Percentiles rank a stretch among this genome's conserved stretches.
phyloP scores from a whole-genome alignment of 2,329 filamentous ascomycete species.

The Nothophaeocryptopus gaeumannii region DNA sequence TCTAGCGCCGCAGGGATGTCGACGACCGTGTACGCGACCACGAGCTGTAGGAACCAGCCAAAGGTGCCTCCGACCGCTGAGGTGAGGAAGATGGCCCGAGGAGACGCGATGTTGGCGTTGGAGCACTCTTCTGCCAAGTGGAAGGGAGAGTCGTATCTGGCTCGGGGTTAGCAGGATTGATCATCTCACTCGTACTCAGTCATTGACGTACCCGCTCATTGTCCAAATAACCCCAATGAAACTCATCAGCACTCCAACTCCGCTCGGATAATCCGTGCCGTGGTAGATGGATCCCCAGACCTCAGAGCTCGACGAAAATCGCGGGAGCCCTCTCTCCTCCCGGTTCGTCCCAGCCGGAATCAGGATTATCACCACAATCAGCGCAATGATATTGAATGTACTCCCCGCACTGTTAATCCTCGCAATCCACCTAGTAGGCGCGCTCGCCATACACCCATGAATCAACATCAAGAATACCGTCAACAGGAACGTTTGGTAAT shows the following conservation, averaged over 20 bases:
- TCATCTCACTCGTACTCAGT: too few species aligned
- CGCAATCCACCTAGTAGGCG: conserved; percentile 70
- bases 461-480: conserved; percentile 64
- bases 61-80: conserved; percentile 63
- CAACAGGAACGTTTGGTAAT: conserved; percentile 67
- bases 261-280: conserved; percentile 65
- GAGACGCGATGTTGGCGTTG: conserved; percentile 67
- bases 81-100: conserved; percentile 69
- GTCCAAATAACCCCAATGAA: conserved; percentile 71
- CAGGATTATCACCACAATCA: conserved; percentile 65
- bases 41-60: conserved; percentile 71
- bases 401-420: conserved; percentile 68
- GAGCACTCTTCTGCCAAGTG: conserved; percentile 74
- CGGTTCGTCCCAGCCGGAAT: conserved; percentile 61
- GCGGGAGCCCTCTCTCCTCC: conserved; percentile 52
- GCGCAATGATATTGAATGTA: conserved; percentile 66
- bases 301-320: conserved; percentile 56
- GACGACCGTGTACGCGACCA: conserved; percentile 69
- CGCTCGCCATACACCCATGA: conserved; percentile 64
- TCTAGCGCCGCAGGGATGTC: conserved; percentile 59
- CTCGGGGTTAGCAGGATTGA: background rate
- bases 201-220: conserved; percentile 38
- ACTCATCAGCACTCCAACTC: conserved; percentile 66
- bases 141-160: conserved; percentile 62
- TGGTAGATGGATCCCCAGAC: conserved; percentile 67